A percentile compares a stretch with the other conserved stretches of the same genome.
These are phyloP conservation scores for Penicillium sp. DNA, from an alignment of 2,329 filamentous ascomycete species.

Conservation along the genomic window DNA sequence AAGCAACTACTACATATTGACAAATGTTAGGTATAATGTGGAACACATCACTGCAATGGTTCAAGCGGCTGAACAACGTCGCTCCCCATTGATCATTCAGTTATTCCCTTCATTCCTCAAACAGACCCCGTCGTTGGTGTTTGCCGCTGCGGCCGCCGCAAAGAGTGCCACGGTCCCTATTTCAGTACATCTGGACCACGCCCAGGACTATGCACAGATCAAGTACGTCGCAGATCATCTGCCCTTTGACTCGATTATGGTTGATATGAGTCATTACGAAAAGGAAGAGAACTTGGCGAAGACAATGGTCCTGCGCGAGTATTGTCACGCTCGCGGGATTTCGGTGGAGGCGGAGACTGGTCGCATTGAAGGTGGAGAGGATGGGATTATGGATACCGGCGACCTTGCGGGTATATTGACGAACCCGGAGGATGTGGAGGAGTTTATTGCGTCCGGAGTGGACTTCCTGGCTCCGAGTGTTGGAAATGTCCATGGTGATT, in stretches of 20 bases:
- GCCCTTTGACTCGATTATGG: constrained; percentile 68
- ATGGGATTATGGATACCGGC: constrained; percentile 66
- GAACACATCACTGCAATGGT: constrained; percentile 67
- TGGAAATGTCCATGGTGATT: constrained; percentile 69
- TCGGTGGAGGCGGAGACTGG: constrained; percentile 69
- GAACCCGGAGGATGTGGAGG: constrained; percentile 64
- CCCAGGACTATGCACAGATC: constrained; percentile 60
- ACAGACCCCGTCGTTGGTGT: constrained; percentile 52
- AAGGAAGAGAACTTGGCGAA: constrained; percentile 65
- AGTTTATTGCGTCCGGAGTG: constrained; percentile 68
- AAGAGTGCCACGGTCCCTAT: constrained; percentile 58
- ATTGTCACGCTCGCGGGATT: constrained; percentile 64
- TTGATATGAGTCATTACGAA: constrained; percentile 71
- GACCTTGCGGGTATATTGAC: constrained; percentile 62
- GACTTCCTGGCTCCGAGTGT: constrained; percentile 71
- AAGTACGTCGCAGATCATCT: constrained; percentile 57
- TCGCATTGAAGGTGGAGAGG: constrained; percentile 39
- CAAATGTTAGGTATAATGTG: constrained; percentile 58
- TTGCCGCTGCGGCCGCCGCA: constrained; percentile 54
- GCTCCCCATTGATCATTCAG: constrained; percentile 66
- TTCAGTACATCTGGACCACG: constrained; percentile 63
- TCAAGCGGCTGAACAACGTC: constrained; percentile 63
- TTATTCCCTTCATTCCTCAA: constrained; percentile 70
- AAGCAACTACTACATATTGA: not conserved
- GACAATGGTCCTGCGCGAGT: constrained; percentile 60